phyloP scores from a whole-genome alignment of 148 eudicot genomes.

The Vaccinium corymbosum region DNA sequence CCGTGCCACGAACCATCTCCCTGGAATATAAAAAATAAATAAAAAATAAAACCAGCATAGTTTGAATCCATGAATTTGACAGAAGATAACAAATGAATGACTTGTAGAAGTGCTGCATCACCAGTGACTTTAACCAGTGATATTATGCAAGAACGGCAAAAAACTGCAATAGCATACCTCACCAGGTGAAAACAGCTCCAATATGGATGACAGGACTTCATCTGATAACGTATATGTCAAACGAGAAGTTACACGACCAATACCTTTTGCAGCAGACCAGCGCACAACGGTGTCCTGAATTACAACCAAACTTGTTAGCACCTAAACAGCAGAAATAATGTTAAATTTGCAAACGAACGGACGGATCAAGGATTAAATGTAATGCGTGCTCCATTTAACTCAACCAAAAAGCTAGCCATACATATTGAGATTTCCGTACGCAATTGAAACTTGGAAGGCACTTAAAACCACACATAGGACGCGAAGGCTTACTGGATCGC shows the following conservation, averaged over 20 bases:
- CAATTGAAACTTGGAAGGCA: background rate
- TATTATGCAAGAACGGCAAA: background rate
- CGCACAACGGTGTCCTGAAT: constrained; percentile 96
- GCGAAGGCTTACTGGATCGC: background rate
- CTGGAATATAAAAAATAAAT: constrained; percentile 26
- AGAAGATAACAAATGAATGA: constrained; percentile 17
- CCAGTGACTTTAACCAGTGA: background rate
- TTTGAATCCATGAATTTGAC: background rate
- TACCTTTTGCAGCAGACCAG: constrained; percentile 99
- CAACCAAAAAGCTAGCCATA: background rate
- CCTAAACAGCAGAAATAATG: constrained; percentile 12
- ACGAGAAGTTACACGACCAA: constrained; percentile 85
- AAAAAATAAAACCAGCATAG: constrained; percentile 6
- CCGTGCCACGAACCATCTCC: constrained; percentile 99
- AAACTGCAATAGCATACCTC: constrained; percentile 58
- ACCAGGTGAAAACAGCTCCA: constrained; percentile 87
- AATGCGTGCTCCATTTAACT: background rate
- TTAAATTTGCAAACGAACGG: background rate
- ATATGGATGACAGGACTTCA: constrained; percentile 84
- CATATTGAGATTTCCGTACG: background rate
- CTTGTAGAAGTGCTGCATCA: constrained; percentile 8
- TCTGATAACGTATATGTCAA: constrained; percentile 77
- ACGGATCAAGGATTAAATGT: background rate
- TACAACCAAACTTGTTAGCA: constrained; percentile 12
- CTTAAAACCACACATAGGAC: background rate